Evolutionary conservation across 169 alveolate genomes (phyloP), one percentile per base, ranked within the genome.

Genomic region (Plasmodium gaboni): DNA sequence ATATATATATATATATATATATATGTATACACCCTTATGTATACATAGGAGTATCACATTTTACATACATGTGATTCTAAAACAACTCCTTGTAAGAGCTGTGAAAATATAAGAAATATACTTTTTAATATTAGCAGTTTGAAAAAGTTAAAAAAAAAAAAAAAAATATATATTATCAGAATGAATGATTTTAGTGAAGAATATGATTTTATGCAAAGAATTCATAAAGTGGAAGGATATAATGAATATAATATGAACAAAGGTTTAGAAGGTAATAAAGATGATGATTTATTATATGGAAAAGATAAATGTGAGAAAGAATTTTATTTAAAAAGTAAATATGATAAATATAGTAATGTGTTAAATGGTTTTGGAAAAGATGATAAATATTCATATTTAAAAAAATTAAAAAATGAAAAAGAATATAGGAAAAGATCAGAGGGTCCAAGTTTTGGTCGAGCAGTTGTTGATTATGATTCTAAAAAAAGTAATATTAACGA

Each of bases 151-250:
- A 32, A 32, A 32, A 60, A 60, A 17, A 60, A 55, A 55, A 55
- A 55, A 55, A 55, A 55, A 46, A 46, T 19, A 22, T 0, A 78
- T 24, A 78, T 12, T 51, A 10, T 51, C 8, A 51, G 10, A 51
- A 80, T 80, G 90, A 80, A 80, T 60, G 90, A 80, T 60, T 80
- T 67, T 61, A 65, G 83, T 15, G 90, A 68, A 61, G 90, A 80
- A 26, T 80, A 80, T 74, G 90, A 80, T 80, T 80, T 80, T 61
- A 80, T 80, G 83, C 78, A 80, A 53, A 80, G 90, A 68, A 80
- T 80, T 38, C 90, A 80, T 51, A 80, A 80, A 68, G 42, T 80
- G 12, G 90, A 80, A n/a, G 90, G 90, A 38, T 46, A 38, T 9
- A 80, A 80, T 53, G 83, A 80, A 24, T 65, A 67, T 48, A 48